Evolutionary conservation across 1,139 yeast species (phyloP), one percentile per base, ranked within the genome.

Genomic region (Pichia sp.): DNA sequence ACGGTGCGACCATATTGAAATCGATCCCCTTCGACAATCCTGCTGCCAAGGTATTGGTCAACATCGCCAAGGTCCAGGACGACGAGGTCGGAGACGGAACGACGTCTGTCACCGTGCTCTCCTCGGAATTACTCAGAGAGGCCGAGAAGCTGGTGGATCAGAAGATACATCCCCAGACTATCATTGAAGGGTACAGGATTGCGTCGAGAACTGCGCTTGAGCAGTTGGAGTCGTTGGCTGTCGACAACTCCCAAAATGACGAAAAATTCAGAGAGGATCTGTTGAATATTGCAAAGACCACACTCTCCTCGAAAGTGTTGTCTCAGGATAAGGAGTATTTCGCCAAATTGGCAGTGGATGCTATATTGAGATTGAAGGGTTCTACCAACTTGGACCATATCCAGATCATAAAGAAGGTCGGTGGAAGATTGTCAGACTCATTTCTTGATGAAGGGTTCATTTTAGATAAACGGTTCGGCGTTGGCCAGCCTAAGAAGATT

Each of bases 41-140:
- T 14, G 99, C 99, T 3, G 99, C 99, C 40, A 93, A 93, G 70
- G 99, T 95, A 9, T 78, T 93, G 64, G 99, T 95, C 41, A 93
- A 93, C 70, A 87, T 93, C 59, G 86, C 97, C 53, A 93, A 93
- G 72, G 98, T 93, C 42, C 99, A 93, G 76, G 99, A 93, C 68
- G 97, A 93, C 70, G 98, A 93, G 71, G 96, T 93, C 66, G 99
- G 99, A 55, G 99, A 93, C 71, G 99, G 99, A 62, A 93, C 99
- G 48, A 93, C 99, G 0, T 89, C 97, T n/a, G 99, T 93, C 38
- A 91, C 98, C 0, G 97, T 93, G 14, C 76, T 93, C 56, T 83
- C 95, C 52, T 93, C 97, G 14, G 99, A 93, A 72, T 78, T 93
- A 59, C 78, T 93, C 63, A 83, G 96, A 69, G 98, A 95, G 73